Percentiles rank a stretch among this genome's conserved stretches.
Evolutionary conservation across 2,329 filamentous ascomycete species (phyloP).

Genomic region (Colletotrichum endophyticum): DNA sequence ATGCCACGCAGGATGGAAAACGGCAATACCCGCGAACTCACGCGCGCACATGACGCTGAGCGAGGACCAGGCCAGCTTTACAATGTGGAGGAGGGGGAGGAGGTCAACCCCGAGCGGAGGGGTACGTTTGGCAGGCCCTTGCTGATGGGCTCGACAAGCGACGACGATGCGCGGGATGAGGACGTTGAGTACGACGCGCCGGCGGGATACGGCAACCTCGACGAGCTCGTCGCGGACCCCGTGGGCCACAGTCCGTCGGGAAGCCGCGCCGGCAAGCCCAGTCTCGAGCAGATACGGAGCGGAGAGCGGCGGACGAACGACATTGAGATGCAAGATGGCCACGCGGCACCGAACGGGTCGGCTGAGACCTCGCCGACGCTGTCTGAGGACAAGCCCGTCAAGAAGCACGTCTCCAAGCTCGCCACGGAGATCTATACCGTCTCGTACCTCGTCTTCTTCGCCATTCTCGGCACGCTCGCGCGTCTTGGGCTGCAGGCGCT

Average conservation of each 20-base stretch:
- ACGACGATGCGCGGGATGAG: neutral
- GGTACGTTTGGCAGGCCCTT: neutral
- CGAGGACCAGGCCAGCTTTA: neutral
- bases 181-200: conserved; percentile 30
- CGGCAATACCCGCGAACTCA: neutral
- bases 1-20: neutral
- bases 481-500: conserved; percentile 81
- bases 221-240: conserved; percentile 42
- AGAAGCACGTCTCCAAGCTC: conserved; percentile 46
- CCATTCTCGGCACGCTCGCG: conserved; percentile 82
- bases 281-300: conserved; percentile 13
- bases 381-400: neutral
- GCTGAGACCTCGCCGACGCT: neutral
- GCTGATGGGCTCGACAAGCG: neutral
- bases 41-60: neutral
- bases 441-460: conserved; percentile 85
- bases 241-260: neutral
- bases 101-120: neutral
- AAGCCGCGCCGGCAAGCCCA: neutral
- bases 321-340: neutral
- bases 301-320: neutral
- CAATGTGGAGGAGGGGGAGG: neutral
- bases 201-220: conserved; percentile 42
- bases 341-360: neutral
- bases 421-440: conserved; percentile 71